Evolutionary conservation across 768 basidiomycete species (phyloP).

Genomic region (Lactarius tabidus): DNA sequence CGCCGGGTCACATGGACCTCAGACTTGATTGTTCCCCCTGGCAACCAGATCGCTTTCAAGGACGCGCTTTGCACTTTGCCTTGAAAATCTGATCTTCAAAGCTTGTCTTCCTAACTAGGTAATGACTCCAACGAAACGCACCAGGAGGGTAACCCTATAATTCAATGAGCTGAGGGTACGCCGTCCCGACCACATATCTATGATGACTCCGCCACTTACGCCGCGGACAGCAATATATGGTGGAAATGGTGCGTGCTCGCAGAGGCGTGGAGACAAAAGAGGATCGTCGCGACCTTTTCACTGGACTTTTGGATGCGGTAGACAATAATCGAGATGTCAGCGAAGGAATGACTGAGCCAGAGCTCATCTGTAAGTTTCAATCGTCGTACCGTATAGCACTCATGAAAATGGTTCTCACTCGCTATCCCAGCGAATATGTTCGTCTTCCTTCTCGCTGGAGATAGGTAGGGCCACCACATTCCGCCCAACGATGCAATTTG

Average conservation of each 20-base stretch:
- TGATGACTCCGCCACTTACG: neutral
- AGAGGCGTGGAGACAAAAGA: slow-evolving; percentile 19
- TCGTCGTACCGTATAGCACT: neutral
- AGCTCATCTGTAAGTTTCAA: slow-evolving; percentile 23
- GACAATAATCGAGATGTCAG: slow-evolving; percentile 19
- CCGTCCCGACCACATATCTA: neutral
- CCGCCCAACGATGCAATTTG: neutral
- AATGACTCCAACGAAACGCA: slow-evolving; percentile 35
- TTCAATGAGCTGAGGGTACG: slow-evolving; percentile 44
- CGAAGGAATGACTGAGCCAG: slow-evolving; percentile 24
- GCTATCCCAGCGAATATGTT: slow-evolving; percentile 28
- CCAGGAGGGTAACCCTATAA: slow-evolving; percentile 35
- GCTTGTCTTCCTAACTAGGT: slow-evolving; percentile 40
- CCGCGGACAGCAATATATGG: slow-evolving; percentile 28
- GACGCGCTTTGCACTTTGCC: slow-evolving; percentile 45
- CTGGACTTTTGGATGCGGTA: slow-evolving; percentile 26
- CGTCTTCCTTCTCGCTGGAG: slow-evolving; percentile 36
- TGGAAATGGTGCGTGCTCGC: slow-evolving; percentile 29
- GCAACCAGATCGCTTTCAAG: slow-evolving; percentile 48
- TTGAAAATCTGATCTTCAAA: slow-evolving; percentile 36
- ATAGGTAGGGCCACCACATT: slow-evolving; percentile 25
- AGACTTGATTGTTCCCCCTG: slow-evolving; percentile 37
- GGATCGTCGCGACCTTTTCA: slow-evolving; percentile 30
- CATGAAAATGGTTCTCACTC: neutral
- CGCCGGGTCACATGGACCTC: slow-evolving; percentile 47